Evolutionary conservation across 148 eudicot species (phyloP), one percentile per base, ranked within the genome.

Genomic region (Euryodendron excelsum): DNA sequence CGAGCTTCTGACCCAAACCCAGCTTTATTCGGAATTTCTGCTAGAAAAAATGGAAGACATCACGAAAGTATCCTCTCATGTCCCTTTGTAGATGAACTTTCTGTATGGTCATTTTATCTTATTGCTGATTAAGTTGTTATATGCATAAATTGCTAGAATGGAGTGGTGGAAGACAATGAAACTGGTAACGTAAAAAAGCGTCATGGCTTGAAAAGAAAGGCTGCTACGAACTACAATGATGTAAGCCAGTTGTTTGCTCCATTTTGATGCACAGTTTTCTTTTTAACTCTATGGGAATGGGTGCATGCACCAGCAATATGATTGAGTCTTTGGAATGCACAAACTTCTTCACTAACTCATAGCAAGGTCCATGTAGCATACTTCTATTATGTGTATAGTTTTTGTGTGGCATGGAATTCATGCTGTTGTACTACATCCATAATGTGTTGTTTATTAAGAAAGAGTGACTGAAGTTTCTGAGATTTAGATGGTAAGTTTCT

Each of bases 11-110:
- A 93, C 92, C 23, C 97, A 90, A 79, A 92, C 99, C 7, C 93
- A 96, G 77, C 93, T 92, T 17, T 96, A 88, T 84, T 87, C 97
- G 0, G 90, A 96, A 82, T 96, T 96, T 85, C 78, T 96, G 69
- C 82, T 96, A 78, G 98, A 96, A 76, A 96, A 93, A 83, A 96
- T 96, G 99, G 94, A 96, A 67, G 91, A 88, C 79, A 96, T 96
- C 68, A 91, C 95, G 3, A 73, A n/a, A 62, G 96, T 96, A 83
- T 47, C 3, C 23, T 48, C 76, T 63, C 6, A 14, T 71, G 39
- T 36, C 45, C 67, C 44, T 75, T 75, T 47, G n/a, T 45, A 25
- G 17, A 67, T 34, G 27, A 66, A 77, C 14, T 8, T 52, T 64
- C 48, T 47, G 0, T 20, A 1, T 31, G 53, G 15, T 3, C 33